phyloP scores from a whole-genome alignment of 1,139 yeast genomes.

The Debaryomycetaceae sp. region DNA sequence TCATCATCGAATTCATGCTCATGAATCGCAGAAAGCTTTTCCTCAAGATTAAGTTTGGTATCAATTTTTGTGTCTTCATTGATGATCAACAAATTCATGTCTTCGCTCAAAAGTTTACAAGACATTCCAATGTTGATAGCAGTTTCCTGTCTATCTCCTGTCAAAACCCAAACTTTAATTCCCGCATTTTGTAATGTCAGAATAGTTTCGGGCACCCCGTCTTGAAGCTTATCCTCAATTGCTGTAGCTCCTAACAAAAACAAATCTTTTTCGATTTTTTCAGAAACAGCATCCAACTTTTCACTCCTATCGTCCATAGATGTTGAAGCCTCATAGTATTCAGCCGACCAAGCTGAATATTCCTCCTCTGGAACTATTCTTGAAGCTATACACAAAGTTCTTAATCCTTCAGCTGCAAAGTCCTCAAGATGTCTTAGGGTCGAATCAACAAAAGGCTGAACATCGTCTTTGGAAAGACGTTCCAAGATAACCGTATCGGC shows the following conservation, averaged over 20 bases:
- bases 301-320: conserved; percentile 72
- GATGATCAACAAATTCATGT: conserved; percentile 86
- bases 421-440: conserved; percentile 90
- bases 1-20: conserved; percentile 69
- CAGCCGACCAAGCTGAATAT: conserved; percentile 60
- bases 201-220: conserved; percentile 97
- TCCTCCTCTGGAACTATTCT: conserved; percentile 79
- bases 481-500: conserved; percentile 96
- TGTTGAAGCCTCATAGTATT: conserved; percentile 77
- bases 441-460: conserved; percentile 75
- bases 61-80: conserved; percentile 82
- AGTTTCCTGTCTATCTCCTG: conserved; percentile 99
- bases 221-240: conserved; percentile 95
- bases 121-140: conserved; percentile 99
- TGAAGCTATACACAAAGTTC: conserved; percentile 91
- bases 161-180: conserved; percentile 93
- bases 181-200: conserved; percentile 95
- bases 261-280: conserved; percentile 74
- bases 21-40: conserved; percentile 72
- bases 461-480: conserved; percentile 60
- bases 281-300: conserved; percentile 67
- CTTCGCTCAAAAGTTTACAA: conserved; percentile 89
- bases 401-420: conserved; percentile 92
- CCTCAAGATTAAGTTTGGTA: conserved; percentile 65
- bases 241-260: conserved; percentile 95